Evolutionary conservation across 2,329 filamentous ascomycete genomes (phyloP).

Genomic region (Neoscytalidium dimidiatum): DNA sequence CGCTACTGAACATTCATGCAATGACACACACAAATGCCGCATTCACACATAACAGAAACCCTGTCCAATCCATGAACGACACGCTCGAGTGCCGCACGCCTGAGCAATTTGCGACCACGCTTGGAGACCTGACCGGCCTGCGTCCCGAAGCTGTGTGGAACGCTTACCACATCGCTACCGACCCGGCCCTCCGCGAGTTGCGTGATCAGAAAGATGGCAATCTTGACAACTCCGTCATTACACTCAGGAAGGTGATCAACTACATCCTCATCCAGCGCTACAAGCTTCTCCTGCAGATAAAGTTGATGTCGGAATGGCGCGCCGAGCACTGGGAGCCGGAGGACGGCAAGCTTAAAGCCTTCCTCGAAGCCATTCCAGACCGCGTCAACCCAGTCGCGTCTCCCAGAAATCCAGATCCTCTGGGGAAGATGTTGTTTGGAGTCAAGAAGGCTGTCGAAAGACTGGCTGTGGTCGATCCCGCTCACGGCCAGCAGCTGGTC

Average conservation of each 20-base stretch:
- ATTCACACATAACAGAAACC: background rate
- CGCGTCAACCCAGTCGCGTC: background rate
- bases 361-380: background rate
- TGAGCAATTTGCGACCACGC: background rate
- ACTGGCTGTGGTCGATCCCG: no score
- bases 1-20: no score
- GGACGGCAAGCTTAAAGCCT: no score
- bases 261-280: background rate
- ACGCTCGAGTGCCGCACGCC: background rate
- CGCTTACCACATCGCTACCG: background rate
- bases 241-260: background rate
- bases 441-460: no score
- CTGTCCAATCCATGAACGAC: no score
- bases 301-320: background rate
- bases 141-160: background rate
- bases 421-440: no score
- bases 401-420: no score
- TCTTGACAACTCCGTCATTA: background rate
- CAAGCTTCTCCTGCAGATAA: background rate
- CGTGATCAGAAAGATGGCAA: background rate
- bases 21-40: no score
- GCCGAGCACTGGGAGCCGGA: background rate
- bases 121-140: background rate
- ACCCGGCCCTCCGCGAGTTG: background rate
- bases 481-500: no score